Evolutionary conservation across 2,329 filamentous ascomycete species (phyloP).

Genomic region (Ascosphaera pollenicola): DNA sequence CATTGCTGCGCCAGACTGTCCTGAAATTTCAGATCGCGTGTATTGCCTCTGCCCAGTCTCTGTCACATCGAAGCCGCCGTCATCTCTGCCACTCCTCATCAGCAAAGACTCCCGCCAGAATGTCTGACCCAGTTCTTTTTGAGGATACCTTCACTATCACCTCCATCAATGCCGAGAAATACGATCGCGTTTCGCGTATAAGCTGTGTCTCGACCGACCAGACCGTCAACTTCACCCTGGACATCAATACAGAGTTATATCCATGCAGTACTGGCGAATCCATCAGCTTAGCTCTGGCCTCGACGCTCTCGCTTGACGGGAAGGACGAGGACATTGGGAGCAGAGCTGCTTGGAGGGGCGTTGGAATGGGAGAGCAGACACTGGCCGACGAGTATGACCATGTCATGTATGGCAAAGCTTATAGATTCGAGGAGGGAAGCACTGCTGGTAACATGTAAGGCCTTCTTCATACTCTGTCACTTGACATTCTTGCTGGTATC

Average conservation of each 20-base stretch:
- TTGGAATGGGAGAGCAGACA: conserved; percentile 32
- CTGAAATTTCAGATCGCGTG: no score
- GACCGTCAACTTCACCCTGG: conserved; percentile 57
- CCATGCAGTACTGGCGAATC: conserved; percentile 52
- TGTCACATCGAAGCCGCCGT: background rate
- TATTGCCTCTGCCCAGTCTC: background rate
- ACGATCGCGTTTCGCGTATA: conserved; percentile 84
- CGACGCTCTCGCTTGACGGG: conserved; percentile 70
- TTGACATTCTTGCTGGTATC: background rate
- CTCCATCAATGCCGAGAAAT: conserved; percentile 61
- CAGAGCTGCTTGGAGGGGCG: conserved; percentile 52
- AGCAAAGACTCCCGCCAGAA: conserved; percentile 22
- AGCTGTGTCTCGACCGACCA: conserved; percentile 53
- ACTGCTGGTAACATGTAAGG: conserved; percentile 66
- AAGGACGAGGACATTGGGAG: conserved; percentile 45
- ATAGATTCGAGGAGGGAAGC: conserved; percentile 29
- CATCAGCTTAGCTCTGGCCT: conserved; percentile 62
- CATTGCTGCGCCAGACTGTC: no score
- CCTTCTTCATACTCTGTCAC: conserved; percentile 7
- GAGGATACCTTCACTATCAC: conserved; percentile 79
- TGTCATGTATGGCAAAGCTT: conserved; percentile 29
- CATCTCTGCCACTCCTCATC: background rate
- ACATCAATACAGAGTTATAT: conserved; percentile 89
- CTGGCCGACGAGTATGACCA: conserved; percentile 31
- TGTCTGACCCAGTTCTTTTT: conserved; percentile 79